Conservation (phyloP, 2,329 filamentous ascomycete species). For the Davidsoniella australis region DNA sequence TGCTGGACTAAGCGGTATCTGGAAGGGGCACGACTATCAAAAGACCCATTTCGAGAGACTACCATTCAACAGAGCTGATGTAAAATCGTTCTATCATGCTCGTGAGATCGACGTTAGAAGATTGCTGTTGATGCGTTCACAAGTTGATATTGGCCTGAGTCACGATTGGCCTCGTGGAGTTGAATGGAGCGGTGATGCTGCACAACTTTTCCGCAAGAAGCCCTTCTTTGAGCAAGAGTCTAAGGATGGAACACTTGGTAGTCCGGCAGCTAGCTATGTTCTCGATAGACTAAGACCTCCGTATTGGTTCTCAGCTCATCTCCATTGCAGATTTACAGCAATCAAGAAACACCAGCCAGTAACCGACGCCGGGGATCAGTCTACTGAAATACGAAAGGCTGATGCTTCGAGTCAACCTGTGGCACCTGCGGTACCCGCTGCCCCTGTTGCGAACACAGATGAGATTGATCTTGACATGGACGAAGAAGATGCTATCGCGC, state of each 20-base stretch:
- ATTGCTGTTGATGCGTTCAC: slow-evolving; percentile 64
- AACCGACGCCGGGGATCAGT: slow-evolving; percentile 12
- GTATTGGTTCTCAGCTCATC: slow-evolving; percentile 86
- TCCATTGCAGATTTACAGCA: slow-evolving; percentile 78
- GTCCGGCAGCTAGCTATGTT: slow-evolving; percentile 58
- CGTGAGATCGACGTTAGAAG: slow-evolving; percentile 85
- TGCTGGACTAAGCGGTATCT: slow-evolving; percentile 82
- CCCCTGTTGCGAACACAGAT: slow-evolving; percentile 34
- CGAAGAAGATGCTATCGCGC: slow-evolving; percentile 26
- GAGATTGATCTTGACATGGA: slow-evolving; percentile 56
- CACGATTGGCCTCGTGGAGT: slow-evolving; percentile 89
- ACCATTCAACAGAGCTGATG: slow-evolving; percentile 61
- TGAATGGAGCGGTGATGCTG: slow-evolving; percentile 58
- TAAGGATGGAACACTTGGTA: slow-evolving; percentile 58
- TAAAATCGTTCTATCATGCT: slow-evolving; percentile 76
- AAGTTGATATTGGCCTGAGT: slow-evolving; percentile 79
- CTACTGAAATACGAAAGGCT: slow-evolving; percentile 16
- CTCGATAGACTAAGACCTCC: slow-evolving; percentile 66
- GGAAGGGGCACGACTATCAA: slow-evolving; percentile 78
- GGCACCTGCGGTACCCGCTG: background rate
- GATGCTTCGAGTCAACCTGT: background rate
- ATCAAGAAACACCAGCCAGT: slow-evolving; percentile 33
- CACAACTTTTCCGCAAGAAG: slow-evolving; percentile 55
- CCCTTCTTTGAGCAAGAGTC: slow-evolving; percentile 61
- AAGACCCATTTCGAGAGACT: slow-evolving; percentile 72